phyloP scores from a whole-genome alignment of 331 rosid genomes.

The Cydonia oblonga region DNA sequence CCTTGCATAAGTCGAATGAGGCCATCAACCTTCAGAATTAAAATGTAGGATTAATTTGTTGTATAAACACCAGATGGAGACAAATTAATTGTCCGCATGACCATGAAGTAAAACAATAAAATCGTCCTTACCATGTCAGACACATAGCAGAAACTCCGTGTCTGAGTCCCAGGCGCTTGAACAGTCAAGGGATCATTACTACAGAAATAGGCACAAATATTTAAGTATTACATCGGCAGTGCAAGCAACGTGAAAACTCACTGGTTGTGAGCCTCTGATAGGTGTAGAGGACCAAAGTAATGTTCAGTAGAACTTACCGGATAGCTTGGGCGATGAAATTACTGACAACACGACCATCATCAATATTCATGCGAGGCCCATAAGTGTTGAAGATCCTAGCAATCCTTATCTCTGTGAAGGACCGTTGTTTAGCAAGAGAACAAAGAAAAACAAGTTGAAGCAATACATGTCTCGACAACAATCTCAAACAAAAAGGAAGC shows the following conservation, averaged over 20 bases:
- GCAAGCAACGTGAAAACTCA: background rate
- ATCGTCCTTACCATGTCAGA: conserved; percentile 34
- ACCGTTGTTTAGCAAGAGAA: background rate
- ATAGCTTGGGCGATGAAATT: conserved; percentile 43
- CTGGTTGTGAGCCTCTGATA: background rate
- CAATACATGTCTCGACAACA: background rate
- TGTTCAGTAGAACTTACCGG: conserved; percentile 18
- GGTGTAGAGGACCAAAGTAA: background rate
- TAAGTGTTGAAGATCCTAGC: conserved; percentile 46
- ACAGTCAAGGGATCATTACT: conserved; percentile 41
- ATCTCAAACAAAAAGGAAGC: background rate
- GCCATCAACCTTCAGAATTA: conserved; percentile 29
- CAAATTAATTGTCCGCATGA: background rate
- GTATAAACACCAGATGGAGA: background rate
- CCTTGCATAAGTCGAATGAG: conserved; percentile 44
- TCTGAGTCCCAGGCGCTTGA: conserved; percentile 44
- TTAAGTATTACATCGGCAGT: background rate
- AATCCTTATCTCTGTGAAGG: conserved; percentile 26
- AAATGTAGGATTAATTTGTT: background rate
- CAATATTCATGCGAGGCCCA: conserved; percentile 45
- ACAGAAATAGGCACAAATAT: background rate
- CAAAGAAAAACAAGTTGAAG: background rate
- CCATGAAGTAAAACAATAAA: background rate
- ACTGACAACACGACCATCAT: conserved; percentile 47
- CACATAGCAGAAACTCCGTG: conserved; percentile 42